These are phyloP conservation scores for Metschnikowia gruessii DNA, from an alignment of 805 yeast species.

Conservation along the genomic window DNA sequence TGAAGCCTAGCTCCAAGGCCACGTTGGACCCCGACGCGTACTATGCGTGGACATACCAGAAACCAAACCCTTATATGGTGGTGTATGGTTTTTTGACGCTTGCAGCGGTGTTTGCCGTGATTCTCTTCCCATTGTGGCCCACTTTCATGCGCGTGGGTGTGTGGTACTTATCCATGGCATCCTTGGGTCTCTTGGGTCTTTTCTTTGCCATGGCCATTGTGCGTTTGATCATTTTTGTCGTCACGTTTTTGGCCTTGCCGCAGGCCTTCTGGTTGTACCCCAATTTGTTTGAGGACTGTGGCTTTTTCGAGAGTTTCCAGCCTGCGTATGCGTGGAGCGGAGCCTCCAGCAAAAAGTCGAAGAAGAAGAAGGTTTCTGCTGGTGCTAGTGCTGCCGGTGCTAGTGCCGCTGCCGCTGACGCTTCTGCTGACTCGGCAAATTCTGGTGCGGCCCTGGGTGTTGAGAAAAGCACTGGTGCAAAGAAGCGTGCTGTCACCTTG, in stretches of 20 bases:
- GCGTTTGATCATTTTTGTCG: slow-evolving; percentile 64
- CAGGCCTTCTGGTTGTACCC: slow-evolving; percentile 97
- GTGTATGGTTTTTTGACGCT: slow-evolving; percentile 65
- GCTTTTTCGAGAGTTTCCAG: slow-evolving; percentile 84
- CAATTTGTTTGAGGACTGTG: slow-evolving; percentile 91
- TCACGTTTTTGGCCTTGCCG: slow-evolving; percentile 55
- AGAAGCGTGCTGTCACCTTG: slow-evolving; percentile 36
- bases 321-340: slow-evolving; percentile 87
- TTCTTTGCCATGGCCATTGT: slow-evolving; percentile 79
- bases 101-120: slow-evolving; percentile 57
- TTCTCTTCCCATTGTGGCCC: slow-evolving; percentile 96
- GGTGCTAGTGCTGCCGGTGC: too few species aligned
- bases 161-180: slow-evolving; percentile 81
- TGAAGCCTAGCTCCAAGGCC: slow-evolving; percentile 55
- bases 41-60: slow-evolving; percentile 79
- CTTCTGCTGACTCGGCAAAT: slow-evolving; percentile 1
- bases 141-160: slow-evolving; percentile 81
- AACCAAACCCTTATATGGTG: slow-evolving; percentile 63
- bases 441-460: slow-evolving; percentile 19
- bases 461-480: slow-evolving; percentile 16
- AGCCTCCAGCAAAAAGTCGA: slow-evolving; percentile 30
- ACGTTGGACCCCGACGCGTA: slow-evolving; percentile 63
- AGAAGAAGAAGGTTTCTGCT: slow-evolving; percentile 17
- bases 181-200: slow-evolving; percentile 67
- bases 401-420: too few species aligned